phyloP scores from a whole-genome alignment of 1,284 basidiomycete genomes.

The Ceratobasidium sp. region DNA sequence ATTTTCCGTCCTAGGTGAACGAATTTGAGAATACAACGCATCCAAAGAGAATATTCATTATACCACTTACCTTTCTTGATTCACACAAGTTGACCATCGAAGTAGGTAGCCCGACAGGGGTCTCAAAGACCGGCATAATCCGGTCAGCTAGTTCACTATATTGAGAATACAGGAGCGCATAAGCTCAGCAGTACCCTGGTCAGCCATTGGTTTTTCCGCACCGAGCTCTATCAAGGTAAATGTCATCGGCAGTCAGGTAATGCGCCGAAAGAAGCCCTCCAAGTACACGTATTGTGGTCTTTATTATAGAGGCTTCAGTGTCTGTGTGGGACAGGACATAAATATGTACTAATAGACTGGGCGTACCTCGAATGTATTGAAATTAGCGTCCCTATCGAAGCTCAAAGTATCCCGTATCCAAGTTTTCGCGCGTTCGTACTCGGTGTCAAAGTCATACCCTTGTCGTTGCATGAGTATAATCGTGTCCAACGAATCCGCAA shows the following conservation, averaged over 20 bases:
- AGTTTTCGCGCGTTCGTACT: constrained; percentile 74
- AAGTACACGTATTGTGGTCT: constrained; percentile 80
- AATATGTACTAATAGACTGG: constrained; percentile 13
- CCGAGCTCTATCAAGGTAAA: constrained; percentile 73
- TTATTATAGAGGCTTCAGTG: constrained; percentile 29
- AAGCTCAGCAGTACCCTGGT: background rate
- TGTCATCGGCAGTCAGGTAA: constrained; percentile 68
- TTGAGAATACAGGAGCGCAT: background rate
- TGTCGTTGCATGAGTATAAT: constrained; percentile 78
- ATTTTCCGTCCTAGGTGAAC: constrained; percentile 18
- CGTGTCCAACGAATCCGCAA: constrained; percentile 82
- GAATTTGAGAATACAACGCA: background rate
- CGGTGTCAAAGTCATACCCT: constrained; percentile 76
- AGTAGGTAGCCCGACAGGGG: constrained; percentile 78
- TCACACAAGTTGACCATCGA: constrained; percentile 77
- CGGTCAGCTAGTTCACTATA: constrained; percentile 76
- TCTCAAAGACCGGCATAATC: constrained; percentile 81
- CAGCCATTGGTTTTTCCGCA: constrained; percentile 62
- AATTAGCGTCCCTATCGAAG: constrained; percentile 78
- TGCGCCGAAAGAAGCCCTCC: constrained; percentile 84
- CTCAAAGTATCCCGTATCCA: constrained; percentile 77
- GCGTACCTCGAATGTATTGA: constrained; percentile 89
- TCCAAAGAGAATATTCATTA: background rate
- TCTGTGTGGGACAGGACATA: constrained; percentile 15
- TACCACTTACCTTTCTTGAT: constrained; percentile 14